These are phyloP conservation scores for Martensiomyces pterosporus DNA, from an alignment of 192 early-diverging fungal genomes.

Conservation along the genomic window DNA sequence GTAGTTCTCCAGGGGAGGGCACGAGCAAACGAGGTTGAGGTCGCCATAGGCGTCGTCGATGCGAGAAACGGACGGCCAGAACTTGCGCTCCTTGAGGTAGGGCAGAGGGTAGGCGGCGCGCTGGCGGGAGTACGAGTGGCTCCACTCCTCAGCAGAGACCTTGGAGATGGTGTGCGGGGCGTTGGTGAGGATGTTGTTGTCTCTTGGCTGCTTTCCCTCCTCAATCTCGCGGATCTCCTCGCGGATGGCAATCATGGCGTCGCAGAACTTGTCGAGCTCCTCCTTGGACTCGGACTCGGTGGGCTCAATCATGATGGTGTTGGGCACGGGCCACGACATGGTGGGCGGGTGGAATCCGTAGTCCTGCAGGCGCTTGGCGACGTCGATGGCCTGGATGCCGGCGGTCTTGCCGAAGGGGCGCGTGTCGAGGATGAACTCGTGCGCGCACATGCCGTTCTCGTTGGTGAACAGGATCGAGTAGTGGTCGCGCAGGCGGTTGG, in stretches of 20 bases:
- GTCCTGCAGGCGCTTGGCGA: conserved; percentile 98
- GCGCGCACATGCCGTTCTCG: conserved; percentile 92
- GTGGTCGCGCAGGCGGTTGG: conserved; percentile 80
- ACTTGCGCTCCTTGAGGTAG: conserved; percentile 82
- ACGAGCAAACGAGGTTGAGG: conserved; percentile 90
- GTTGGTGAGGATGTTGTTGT: conserved; percentile 82
- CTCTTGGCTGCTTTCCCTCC: conserved; percentile 77
- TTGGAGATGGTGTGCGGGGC: conserved; percentile 83
- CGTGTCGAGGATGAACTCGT: conserved; percentile 98
- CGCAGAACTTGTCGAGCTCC: conserved; percentile 96
- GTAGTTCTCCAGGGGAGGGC: conserved; percentile 88
- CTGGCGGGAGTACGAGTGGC: conserved; percentile 79
- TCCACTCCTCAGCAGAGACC: conserved; percentile 80
- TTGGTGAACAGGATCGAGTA: conserved; percentile 93
- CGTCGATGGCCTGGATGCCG: conserved; percentile 89
- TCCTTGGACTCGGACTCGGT: conserved; percentile 93
- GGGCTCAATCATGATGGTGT: conserved; percentile 99
- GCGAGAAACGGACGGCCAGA: conserved; percentile 93
- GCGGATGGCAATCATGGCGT: conserved; percentile 96
- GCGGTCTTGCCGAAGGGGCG: conserved; percentile 78
- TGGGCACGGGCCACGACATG: conserved; percentile 98
- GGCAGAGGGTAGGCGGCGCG: conserved; percentile 88
- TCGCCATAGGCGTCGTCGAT: conserved; percentile 96
- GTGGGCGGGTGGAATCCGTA: conserved; percentile 99
- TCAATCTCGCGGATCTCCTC: conserved; percentile 86